Evolutionary conservation across 164 flowering plant species (phyloP).

Genomic region (Stephania cephalantha): DNA sequence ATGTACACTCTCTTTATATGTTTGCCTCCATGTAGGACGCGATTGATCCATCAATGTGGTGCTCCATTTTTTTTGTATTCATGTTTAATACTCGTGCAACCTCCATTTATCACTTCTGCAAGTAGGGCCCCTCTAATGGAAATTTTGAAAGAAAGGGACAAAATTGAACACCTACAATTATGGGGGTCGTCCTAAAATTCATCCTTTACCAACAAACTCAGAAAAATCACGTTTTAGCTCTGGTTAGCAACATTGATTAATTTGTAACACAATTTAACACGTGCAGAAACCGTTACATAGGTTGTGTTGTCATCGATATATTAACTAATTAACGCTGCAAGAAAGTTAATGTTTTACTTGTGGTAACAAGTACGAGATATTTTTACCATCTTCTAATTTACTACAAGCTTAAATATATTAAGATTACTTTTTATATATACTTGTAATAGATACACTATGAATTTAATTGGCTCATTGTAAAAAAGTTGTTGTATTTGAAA

Average conservation of each 20-base stretch:
- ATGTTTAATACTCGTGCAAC: not conserved
- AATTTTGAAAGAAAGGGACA: not conserved
- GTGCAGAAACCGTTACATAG: not conserved
- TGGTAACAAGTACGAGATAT: no score
- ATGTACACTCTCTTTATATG: not conserved
- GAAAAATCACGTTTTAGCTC: not conserved
- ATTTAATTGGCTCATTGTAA: no score
- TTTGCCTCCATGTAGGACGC: slow-evolving; percentile 17
- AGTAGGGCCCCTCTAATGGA: not conserved
- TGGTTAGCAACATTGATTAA: not conserved
- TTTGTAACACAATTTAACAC: no score
- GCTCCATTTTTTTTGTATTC: not conserved
- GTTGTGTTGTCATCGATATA: not conserved
- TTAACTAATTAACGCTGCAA: not conserved
- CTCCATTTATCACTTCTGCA: not conserved
- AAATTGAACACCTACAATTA: not conserved
- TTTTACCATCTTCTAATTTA: no score
- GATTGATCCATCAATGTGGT: not conserved
- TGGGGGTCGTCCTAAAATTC: not conserved
- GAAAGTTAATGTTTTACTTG: not conserved
- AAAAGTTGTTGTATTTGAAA: no score
- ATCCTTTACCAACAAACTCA: not conserved
- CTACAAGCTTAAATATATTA: no score
- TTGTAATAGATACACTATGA: no score
- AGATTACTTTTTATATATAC: no score